Evolutionary conservation across 2,329 filamentous ascomycete genomes (phyloP), one percentile per base, ranked within the genome.

Genomic region (Penicillium glabrum): DNA sequence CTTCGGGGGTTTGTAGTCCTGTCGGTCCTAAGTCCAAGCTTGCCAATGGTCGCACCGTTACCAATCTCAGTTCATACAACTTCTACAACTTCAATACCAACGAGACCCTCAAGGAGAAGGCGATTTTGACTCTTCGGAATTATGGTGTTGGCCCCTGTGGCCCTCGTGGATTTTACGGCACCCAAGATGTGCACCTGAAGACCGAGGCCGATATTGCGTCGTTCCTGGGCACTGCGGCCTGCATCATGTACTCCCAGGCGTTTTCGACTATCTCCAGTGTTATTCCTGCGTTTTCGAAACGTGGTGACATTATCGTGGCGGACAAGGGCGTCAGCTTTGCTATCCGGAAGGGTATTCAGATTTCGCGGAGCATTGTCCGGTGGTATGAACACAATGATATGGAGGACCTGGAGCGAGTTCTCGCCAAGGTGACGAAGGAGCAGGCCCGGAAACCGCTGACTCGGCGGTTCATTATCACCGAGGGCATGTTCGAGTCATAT

Each of bases 301-400:
- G 95, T 68, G 95, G 95, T 50, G 95, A 99, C 73, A 90, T 98
- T 69, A 98, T 99, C 67, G 91, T 99, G 53, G 95, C 92, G 43
- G 95, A 99, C 77, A 89, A 89, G 64, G 91, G 91, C 35, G 89
- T 95, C 72, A 98, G 96, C 74, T 98, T 90, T 78, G 87, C 93
- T 11, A 93, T 97, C 66, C 89, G 95, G 53, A 96, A 96, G 76
- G 96, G 95, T 35, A 84, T 99, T 8, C 92, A 99, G 78, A 91
- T 96, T 57, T 95, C 90, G 26, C 84, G 95, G 59, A 96, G 93
- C 77, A 93, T 86, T 53, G 90, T 99, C 61, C 84, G 88, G 59
- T 99, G 93, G 92, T 99, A 90, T 75, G 88, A 96, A 66, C 95
- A 99, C 75, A 95, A 96, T 71, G 91, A 99, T 70, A 92, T 97